Conservation (phyloP, 192 early-diverging fungal species). For the Haplosporangium gracile region DNA sequence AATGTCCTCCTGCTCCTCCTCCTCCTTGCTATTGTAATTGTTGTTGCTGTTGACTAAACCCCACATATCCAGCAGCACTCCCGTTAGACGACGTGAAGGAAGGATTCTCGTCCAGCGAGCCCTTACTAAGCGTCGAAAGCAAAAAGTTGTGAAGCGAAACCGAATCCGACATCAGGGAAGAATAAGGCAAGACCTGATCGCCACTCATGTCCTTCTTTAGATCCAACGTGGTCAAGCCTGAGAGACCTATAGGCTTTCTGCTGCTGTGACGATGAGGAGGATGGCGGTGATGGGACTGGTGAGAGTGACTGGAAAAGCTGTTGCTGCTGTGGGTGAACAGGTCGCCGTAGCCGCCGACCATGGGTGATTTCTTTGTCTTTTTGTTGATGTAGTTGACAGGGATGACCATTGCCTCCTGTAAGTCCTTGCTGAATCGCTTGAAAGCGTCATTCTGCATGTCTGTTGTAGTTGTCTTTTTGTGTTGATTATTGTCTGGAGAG, state of each 20-base stretch:
- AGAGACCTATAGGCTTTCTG: neutral
- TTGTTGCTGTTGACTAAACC: conserved; percentile 10
- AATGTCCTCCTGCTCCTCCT: too few relatives aligned
- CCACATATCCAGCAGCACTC: neutral
- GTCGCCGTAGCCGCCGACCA: neutral
- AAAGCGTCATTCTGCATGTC: conserved; percentile 47
- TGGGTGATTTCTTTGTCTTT: conserved; percentile 22
- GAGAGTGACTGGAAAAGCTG: neutral
- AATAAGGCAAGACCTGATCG: neutral
- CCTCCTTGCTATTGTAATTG: conserved; percentile 1
- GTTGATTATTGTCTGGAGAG: neutral
- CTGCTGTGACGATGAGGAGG: neutral
- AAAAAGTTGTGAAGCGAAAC: conserved; percentile 49
- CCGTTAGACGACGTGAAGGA: conserved; percentile 46
- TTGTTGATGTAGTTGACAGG: conserved; percentile 50
- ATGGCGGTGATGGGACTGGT: conserved; percentile 2
- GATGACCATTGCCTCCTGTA: conserved; percentile 41
- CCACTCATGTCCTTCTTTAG: neutral
- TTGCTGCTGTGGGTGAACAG: neutral
- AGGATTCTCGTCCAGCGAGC: conserved; percentile 37
- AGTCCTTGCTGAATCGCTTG: conserved; percentile 37
- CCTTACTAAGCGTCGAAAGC: conserved; percentile 47
- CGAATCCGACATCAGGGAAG: conserved; percentile 17
- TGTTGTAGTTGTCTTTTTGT: neutral
- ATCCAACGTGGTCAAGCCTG: neutral